These are phyloP conservation scores for Rehmannia glutinosa DNA, from an alignment of 257 asterid genomes.

Conservation along the genomic window DNA sequence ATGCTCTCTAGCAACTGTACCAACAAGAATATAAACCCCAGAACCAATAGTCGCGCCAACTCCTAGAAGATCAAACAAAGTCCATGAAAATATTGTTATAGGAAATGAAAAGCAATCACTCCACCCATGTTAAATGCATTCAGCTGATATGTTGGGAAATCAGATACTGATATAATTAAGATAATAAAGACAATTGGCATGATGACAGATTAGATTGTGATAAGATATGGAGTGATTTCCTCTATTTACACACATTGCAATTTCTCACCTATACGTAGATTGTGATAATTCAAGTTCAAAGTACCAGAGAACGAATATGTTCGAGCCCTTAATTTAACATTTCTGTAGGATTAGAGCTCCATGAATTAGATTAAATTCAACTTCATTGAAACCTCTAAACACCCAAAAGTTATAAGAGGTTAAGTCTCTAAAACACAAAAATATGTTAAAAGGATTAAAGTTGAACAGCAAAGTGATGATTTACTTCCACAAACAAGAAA, in stretches of 20 bases:
- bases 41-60: conserved; percentile 97
- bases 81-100: not conserved
- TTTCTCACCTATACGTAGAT: no score
- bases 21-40: conserved; percentile 93
- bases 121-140: conserved; percentile 4
- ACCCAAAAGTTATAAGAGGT: not conserved
- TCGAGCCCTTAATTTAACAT: no score
- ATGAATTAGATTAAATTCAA: not conserved
- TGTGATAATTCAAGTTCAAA: no score
- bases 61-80: conserved; percentile 46
- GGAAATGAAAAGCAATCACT: not conserved
- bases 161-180: no score
- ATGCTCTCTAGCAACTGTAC: conserved; percentile 96
- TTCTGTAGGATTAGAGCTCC: not conserved
- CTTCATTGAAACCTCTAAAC: not conserved
- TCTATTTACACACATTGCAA: no score
- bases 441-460: not conserved
- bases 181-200: no score
- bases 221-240: no score
- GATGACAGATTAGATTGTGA: no score
- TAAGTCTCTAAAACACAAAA: not conserved
- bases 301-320: no score
- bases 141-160: no score
- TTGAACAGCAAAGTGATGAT: not conserved
- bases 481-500: not conserved